Percentiles rank a stretch among this genome's conserved stretches.
Evolutionary conservation across 441 rosid species (phyloP).

Genomic region (Theobroma grandiflorum): DNA sequence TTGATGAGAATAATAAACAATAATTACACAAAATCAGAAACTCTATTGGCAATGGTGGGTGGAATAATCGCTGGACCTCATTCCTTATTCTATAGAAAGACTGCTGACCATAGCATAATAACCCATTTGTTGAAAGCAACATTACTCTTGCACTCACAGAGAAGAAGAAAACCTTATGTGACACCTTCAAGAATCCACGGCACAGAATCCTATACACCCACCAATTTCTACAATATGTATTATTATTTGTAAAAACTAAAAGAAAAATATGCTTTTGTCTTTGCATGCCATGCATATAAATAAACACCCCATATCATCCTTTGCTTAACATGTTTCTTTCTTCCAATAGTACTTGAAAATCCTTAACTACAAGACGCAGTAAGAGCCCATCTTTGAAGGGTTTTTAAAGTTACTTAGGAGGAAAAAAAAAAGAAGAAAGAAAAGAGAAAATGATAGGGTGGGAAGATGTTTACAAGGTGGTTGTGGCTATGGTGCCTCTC

Average conservation of each 20-base stretch:
- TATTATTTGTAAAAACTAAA: not conserved
- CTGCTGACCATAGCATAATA: slow-evolving; percentile 31
- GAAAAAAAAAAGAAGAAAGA: slow-evolving; percentile 6
- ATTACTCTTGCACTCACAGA: slow-evolving; percentile 32
- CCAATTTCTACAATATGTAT: not conserved
- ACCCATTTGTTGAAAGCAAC: slow-evolving; percentile 43
- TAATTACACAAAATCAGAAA: not conserved
- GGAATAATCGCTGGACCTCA: slow-evolving; percentile 66
- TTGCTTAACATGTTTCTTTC: not conserved
- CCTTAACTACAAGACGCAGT: not conserved
- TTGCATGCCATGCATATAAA: slow-evolving; percentile 28
- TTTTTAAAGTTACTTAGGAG: not conserved
- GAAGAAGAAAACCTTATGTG: not conserved
- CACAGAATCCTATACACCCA: not conserved
- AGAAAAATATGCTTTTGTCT: slow-evolving; percentile 4
- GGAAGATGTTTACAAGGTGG: slow-evolving; percentile 82
- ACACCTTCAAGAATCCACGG: slow-evolving; percentile 13
- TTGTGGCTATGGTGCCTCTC: slow-evolving; percentile 83
- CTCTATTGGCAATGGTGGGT: slow-evolving; percentile 38
- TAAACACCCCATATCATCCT: slow-evolving; percentile 17
- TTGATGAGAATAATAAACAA: slow-evolving; percentile 25
- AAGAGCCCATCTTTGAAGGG: not conserved
- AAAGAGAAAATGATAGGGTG: slow-evolving; percentile 68
- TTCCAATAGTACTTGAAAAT: not conserved
- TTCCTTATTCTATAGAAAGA: slow-evolving; percentile 46